These are phyloP conservation scores for barrel medic (Medicago truncatula) DNA, from an alignment of 306 rosid species.

Conservation along the genomic window MtrunA17r5.0-ANR NC_053049.1:5705501-5706000, in stretches of 20 bases:
- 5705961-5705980: not conserved
- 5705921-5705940: slow-evolving; percentile 93
- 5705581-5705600: slow-evolving; percentile 13
- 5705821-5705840: slow-evolving; percentile 66
- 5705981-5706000: not conserved
- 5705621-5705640: slow-evolving; percentile 95
- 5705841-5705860: slow-evolving; percentile 73
- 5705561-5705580: not conserved
- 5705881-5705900: slow-evolving; percentile 81
- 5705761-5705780: slow-evolving; percentile 13
- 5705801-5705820: slow-evolving; percentile 41
- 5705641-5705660: slow-evolving; percentile 79
- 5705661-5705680: slow-evolving; percentile 67
- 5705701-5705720: slow-evolving; percentile 85
- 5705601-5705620: slow-evolving; percentile 55
- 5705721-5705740: slow-evolving; percentile 58
- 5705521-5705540: not conserved
- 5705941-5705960: slow-evolving; percentile 32
- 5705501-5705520: no score
- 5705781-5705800: slow-evolving; percentile 25
- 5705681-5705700: slow-evolving; percentile 86
- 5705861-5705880: slow-evolving; percentile 89
- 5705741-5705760: slow-evolving; percentile 7
- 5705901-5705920: slow-evolving; percentile 68
- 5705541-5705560: not conserved